Conservation (phyloP, 257 asterid genomes). For the Fraxinus anomala region DNA sequence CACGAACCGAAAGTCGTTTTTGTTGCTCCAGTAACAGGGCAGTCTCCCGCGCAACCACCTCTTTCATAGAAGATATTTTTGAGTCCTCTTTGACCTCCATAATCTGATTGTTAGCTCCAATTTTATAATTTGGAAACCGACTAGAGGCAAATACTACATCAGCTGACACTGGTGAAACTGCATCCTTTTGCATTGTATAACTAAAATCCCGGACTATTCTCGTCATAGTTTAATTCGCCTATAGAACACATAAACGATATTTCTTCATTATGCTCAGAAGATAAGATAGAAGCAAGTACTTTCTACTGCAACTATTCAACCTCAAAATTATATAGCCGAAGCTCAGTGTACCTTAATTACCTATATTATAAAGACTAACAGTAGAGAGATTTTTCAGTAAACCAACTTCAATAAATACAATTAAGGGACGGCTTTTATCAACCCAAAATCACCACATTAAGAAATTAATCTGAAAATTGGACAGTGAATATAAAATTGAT, state of each 20-base stretch:
- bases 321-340: constrained; percentile 1
- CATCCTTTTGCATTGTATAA: constrained; percentile 75
- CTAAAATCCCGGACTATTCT: constrained; percentile 77
- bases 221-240: constrained; percentile 59
- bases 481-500: not conserved
- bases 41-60: constrained; percentile 77
- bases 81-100: constrained; percentile 70
- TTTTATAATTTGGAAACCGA: constrained; percentile 75
- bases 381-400: not conserved
- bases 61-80: constrained; percentile 58
- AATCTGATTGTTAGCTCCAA: constrained; percentile 78
- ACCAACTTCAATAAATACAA: constrained; percentile 1
- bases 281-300: constrained; percentile 3
- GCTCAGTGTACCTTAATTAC: not conserved
- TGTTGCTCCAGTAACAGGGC: constrained; percentile 79
- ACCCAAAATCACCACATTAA: constrained; percentile 28
- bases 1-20: constrained; percentile 85
- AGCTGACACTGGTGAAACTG: constrained; percentile 75
- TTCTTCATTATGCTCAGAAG: constrained; percentile 1
- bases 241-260: constrained; percentile 8
- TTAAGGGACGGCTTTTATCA: not conserved
- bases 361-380: not conserved
- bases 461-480: constrained; percentile 10
- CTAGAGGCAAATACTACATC: constrained; percentile 76
- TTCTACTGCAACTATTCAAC: not conserved